Percentiles rank a stretch among this genome's conserved stretches.
phyloP scores from a whole-genome alignment of 176 grass and related monocot genomes.

The Alloteropsis semialata region DNA sequence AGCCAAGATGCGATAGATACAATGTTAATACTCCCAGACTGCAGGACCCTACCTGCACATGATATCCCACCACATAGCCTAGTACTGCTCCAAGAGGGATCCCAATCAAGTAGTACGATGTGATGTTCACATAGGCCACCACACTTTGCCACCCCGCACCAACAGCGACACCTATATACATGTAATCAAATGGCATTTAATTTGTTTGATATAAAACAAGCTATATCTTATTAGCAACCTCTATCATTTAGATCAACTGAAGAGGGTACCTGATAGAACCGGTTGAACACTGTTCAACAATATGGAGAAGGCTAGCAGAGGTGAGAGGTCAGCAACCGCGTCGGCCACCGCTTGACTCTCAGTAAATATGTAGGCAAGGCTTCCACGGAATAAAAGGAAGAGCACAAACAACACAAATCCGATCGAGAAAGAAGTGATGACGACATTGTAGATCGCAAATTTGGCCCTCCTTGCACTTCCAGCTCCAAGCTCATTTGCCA shows the following conservation, averaged over 20 bases:
- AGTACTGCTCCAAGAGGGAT: constrained; percentile 69
- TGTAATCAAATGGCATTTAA: no score
- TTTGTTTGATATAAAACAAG: neutral
- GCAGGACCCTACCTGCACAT: constrained; percentile 49
- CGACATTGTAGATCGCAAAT: constrained; percentile 26
- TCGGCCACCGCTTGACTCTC: constrained; percentile 1
- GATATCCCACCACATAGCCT: constrained; percentile 56
- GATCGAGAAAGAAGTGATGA: constrained; percentile 17
- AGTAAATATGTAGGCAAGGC: neutral
- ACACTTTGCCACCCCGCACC: constrained; percentile 63
- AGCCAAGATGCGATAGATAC: neutral
- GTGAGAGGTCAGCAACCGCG: constrained; percentile 10
- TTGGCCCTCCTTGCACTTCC: constrained; percentile 12
- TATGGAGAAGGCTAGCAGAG: constrained; percentile 23
- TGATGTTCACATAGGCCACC: constrained; percentile 82
- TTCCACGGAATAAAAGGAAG: constrained; percentile 25
- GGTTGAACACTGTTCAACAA: constrained; percentile 42
- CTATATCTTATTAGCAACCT: neutral
- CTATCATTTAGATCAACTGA: neutral
- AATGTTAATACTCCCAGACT: neutral
- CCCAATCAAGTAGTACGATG: constrained; percentile 78
- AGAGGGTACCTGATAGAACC: constrained; percentile 28
- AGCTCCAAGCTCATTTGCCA: constrained; percentile 47
- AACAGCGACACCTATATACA: constrained; percentile 49
- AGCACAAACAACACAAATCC: no score